Evolutionary conservation across 306 rosid species (phyloP), one percentile per base, ranked within the genome.

Genomic region (Cicer arietinum): DNA sequence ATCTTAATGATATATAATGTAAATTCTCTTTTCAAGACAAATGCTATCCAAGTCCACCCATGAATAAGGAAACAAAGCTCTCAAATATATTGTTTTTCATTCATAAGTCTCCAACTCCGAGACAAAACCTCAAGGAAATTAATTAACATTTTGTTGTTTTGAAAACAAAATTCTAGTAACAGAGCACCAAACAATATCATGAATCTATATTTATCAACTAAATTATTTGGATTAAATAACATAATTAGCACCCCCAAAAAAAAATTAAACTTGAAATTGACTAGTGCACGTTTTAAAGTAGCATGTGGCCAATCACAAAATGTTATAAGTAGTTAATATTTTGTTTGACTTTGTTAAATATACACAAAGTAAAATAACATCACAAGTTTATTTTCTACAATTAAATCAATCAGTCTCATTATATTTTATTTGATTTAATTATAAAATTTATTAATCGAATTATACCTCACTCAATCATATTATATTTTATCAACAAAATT

Each of bases 191-290:
- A 22, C 5, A 17, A 10, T 16, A 13, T 43, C 6, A 57, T 44
- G 8, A 35, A 17, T 44, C 18, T 44, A 44, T 67, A 25, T 40
- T 9, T 52, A 18, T 58, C 81, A 77, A 58, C 54, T 20, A 20
- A 58, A 58, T 3, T 8, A 43, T 10, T 35, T 4, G 8, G 4
- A 14, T 43, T 7, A 7, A 52, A 10, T 43, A 75, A 61, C 63
- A 30, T 69, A 62, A 74, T 10, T 4, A 25, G 14, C 22, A 20
- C 5, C n/a, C n/a, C n/a, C n/a, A n/a, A 2, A 7, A 60, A 46
- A 12, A 37, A 37, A 8, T 18, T 18, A 17, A 9, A 20, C 61
- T 20, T 8, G 30, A 54, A 54, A 54, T 3, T 4, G 12, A 12
- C 60, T 54, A 54, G 35, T 54, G 30, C 18, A 17, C 8, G 12